These are phyloP conservation scores for Lasiosphaeriaceae sp. DNA, from an alignment of 495 filamentous ascomycete species.

Conservation along the genomic window DNA sequence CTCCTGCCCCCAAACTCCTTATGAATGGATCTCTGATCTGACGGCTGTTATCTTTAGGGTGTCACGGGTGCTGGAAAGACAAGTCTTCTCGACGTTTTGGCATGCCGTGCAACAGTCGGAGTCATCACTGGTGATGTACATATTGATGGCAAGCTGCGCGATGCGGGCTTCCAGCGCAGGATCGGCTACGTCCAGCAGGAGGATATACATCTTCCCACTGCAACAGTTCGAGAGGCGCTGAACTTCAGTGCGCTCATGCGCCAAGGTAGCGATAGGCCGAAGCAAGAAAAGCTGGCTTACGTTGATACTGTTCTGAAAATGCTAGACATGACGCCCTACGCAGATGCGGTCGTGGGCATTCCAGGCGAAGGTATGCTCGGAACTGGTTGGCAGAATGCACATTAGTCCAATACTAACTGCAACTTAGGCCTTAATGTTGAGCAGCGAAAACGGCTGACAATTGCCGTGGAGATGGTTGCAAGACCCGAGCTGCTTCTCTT, in stretches of 20 bases:
- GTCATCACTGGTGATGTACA: slow-evolving; percentile 67
- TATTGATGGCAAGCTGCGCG: slow-evolving; percentile 64
- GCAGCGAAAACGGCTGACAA: slow-evolving; percentile 63
- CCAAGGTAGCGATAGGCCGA: slow-evolving; percentile 46
- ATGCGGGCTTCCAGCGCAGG: slow-evolving; percentile 63
- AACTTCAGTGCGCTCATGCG: slow-evolving; percentile 72
- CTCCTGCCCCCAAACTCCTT: slow-evolving; percentile 53
- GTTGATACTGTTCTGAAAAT: slow-evolving; percentile 81
- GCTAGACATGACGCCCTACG: slow-evolving; percentile 70
- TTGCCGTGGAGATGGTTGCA: slow-evolving; percentile 86
- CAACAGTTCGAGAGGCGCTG: slow-evolving; percentile 79
- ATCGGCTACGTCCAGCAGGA: slow-evolving; percentile 82
- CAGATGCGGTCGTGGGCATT: slow-evolving; percentile 77
- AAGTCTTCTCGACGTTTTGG: slow-evolving; percentile 57
- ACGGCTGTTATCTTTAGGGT: slow-evolving; percentile 36
- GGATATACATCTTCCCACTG: slow-evolving; percentile 72
- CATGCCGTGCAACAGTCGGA: slow-evolving; percentile 66
- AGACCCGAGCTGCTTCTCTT: slow-evolving; percentile 76
- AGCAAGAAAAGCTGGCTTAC: slow-evolving; percentile 70
- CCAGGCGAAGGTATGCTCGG: slow-evolving; percentile 50
- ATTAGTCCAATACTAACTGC: slow-evolving; percentile 23
- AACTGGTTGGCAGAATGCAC: neutral
- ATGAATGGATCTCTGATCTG: too few species aligned
- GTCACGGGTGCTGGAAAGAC: slow-evolving; percentile 77
- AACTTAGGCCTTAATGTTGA: slow-evolving; percentile 32